These are phyloP conservation scores for Auricularia sp. DNA, from an alignment of 768 basidiomycete species.

Conservation along the genomic window DNA sequence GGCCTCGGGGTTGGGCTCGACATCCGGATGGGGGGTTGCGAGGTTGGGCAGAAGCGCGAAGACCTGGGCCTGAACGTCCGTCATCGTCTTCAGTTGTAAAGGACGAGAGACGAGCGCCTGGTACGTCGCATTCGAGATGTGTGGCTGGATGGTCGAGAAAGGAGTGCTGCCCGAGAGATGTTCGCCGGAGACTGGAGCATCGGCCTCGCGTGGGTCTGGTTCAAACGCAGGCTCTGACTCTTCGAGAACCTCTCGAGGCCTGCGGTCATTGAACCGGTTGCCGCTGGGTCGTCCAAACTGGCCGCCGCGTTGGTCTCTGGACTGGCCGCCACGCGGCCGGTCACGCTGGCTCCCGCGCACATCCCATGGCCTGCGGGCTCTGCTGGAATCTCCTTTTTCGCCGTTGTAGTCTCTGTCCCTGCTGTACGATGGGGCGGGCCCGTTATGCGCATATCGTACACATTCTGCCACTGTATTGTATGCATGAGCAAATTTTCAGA, in stretches of 20 bases:
- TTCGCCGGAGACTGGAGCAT: neutral
- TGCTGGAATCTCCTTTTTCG: no score
- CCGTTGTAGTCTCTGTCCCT: no score
- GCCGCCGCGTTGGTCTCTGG: no score
- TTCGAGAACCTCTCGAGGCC: neutral
- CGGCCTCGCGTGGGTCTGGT: neutral
- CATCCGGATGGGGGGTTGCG: conserved; percentile 33
- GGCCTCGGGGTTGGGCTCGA: conserved; percentile 13
- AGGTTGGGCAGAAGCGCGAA: conserved; percentile 65
- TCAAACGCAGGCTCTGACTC: neutral
- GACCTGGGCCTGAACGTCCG: conserved; percentile 73
- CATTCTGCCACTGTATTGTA: no score
- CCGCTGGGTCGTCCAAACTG: no score
- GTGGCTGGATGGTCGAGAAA: conserved; percentile 23
- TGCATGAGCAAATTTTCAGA: no score
- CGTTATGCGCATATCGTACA: no score
- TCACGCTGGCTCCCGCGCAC: no score
- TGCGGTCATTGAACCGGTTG: neutral
- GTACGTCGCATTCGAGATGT: conserved; percentile 28
- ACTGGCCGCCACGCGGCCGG: no score
- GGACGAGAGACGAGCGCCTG: conserved; percentile 53
- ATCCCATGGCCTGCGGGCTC: no score
- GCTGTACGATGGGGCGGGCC: no score
- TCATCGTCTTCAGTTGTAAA: conserved; percentile 63
- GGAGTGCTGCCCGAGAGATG: conserved; percentile 7